Percentiles rank a stretch among this genome's conserved stretches.
Evolutionary conservation across 441 rosid species (phyloP).

Genomic region (Eugenia klotzschiana): DNA sequence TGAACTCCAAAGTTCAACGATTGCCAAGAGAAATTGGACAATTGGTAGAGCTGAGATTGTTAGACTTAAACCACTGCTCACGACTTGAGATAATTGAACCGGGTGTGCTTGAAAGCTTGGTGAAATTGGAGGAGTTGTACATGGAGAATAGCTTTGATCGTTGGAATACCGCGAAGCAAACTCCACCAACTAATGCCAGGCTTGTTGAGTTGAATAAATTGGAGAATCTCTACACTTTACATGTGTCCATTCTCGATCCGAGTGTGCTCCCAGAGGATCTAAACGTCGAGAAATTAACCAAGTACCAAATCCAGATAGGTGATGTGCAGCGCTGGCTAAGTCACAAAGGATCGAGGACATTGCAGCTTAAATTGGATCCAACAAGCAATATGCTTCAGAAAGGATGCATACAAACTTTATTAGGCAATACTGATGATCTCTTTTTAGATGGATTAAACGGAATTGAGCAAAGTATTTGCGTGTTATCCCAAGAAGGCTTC

Average conservation of each 20-base stretch:
- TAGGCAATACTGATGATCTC: rapidly evolving
- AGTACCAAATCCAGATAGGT: not conserved
- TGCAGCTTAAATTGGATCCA: rapidly evolving
- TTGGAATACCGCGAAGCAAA: rapidly evolving
- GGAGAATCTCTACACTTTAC: rapidly evolving
- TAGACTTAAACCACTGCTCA: rapidly evolving
- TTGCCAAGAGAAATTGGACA: not conserved
- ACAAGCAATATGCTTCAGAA: rapidly evolving
- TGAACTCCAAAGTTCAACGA: rapidly evolving
- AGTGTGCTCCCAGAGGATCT: not conserved
- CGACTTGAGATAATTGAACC: not conserved
- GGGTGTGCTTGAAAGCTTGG: not conserved
- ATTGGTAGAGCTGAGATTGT: not conserved
- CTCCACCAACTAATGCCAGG: not conserved
- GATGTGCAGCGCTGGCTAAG: rapidly evolving
- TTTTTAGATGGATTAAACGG: rapidly evolving
- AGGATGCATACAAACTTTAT: rapidly evolving
- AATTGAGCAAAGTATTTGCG: not conserved
- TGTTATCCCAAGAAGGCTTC: rapidly evolving
- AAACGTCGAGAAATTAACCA: rapidly evolving
- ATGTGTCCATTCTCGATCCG: rapidly evolving
- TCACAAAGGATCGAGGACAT: rapidly evolving
- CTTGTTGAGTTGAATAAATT: not conserved
- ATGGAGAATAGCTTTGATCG: rapidly evolving
- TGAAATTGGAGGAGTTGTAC: not conserved